Base-by-base conservation (phyloP, 805 yeast genomes). In the Candida mattraensis region DNA sequence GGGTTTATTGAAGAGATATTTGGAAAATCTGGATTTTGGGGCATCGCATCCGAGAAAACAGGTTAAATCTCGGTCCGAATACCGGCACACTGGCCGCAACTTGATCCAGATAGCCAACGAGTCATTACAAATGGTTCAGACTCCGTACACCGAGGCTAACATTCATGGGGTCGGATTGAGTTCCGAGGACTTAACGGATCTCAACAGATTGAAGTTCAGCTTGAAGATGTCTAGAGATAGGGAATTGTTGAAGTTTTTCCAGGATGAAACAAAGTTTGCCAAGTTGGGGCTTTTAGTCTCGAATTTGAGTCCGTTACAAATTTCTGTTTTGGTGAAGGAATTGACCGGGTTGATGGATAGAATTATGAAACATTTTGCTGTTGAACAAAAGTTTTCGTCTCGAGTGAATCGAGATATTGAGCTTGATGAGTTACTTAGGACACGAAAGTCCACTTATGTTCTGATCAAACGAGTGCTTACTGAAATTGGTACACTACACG, bases 361-460 rank as follows among this genome's bases (percentile, higher is more conserved):
- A 10, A 23, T 47, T 1, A 24, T 36, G 6, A 42, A 34, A 22
- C 23, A 22, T 10, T 47, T 44, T 15, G 36, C 42, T 10, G 20
- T 27, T 17, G 58, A 55, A 21, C 46, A 47, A 21, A 40, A 42
- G 24, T 51, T 39, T 24, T 19, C 47, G 2, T 54, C 60, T 4
- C 45, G 54, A 34, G 12, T 54, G 16, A 25, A 18, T 11, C 42
- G 38, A 10, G 50, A 50, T 17, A 21, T 26, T 14, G 29, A 46
- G 10, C n/a, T 51, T 7, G 26, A 27, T 18, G 17, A 21, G 3
- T 21, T 48, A 10, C 19, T 38, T 4, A 28, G 22, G 5, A 21
- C 35, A 9, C 44, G 44, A 24, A 22, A 24, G 10, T 17, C 26
- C 13, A 28, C 42, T 9, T 47, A 45, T 31, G 7, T 24, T 19